Base-by-base conservation (phyloP, 225 moss, liverwort and hornwort genomes). In the Sphagnum tenellum region DNA sequence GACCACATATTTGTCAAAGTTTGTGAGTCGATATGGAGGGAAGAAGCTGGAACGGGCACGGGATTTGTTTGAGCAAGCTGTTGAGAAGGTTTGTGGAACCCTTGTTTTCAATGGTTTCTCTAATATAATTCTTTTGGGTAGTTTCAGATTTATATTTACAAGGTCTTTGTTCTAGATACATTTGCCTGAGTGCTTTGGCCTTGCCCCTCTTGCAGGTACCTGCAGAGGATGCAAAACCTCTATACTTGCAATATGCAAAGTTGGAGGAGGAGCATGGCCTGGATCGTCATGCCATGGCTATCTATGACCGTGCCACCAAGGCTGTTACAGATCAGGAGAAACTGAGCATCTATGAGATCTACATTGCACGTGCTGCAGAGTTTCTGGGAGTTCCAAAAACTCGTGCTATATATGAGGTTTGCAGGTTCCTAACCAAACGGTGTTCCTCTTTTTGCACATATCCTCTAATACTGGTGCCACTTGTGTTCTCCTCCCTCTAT, bases 241-340 rank as follows among this genome's bases (percentile, higher is more conserved):
- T 96, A 48, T 96, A 88, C 62, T 75, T 96, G 51, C 95, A 98
- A 69, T 98, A 77, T 60, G 90, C 92, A 50, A 98, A 98, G 73
- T 72, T 98, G 85, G 93, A 98, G 70, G 98, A 98, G 73, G 93
- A 98, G 5, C 74, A 90, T 78, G 98, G 98, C 55, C 78, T 98
- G 47, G 93, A 89, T 67, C 81, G 89, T 59, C 90, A 86, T 77
- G 98, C 98, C 14, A 81, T 98, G 77, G 69, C 83, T 73, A 83
- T 98, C 7, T 98, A 93, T 68, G 87, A 98, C 74, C 85, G 98
- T 67, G 93, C 98, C 57, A 84, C 93, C 13, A 98, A 98, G 76
- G 93, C 90, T 69, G 98, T 98, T 44, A 74, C 85, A 56, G 98
- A 93, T 53, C 63, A 65, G 60, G 93, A 93, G 71, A 93, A 93